Percentiles rank a stretch among this genome's conserved stretches.
These are phyloP conservation scores for Nannochloropsis oceanica DNA, from an alignment of 108 stramenopile genomes.

Conservation along the genomic window DNA sequence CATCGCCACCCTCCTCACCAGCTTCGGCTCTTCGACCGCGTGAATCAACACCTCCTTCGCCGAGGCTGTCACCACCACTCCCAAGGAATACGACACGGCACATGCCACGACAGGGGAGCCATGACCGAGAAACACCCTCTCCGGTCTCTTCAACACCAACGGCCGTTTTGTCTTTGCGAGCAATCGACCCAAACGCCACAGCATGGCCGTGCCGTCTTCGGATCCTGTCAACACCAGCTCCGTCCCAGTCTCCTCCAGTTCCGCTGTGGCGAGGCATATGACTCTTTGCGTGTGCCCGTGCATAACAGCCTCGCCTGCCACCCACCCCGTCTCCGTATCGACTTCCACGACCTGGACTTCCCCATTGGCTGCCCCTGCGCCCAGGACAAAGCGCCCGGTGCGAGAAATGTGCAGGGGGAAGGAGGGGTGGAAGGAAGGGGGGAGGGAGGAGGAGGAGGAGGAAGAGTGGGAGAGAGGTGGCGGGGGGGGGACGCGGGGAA, in stretches of 20 bases:
- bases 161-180: not conserved
- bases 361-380: conserved; percentile 8
- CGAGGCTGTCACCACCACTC: conserved; percentile 6
- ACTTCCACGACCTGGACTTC: conserved; percentile 14
- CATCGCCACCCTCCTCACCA: not conserved
- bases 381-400: conserved; percentile 4
- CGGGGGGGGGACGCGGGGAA: not conserved
- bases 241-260: conserved; percentile 8
- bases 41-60: conserved; percentile 9
- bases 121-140: conserved; percentile 13
- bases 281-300: conserved; percentile 19
- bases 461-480: not conserved
- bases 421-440: not conserved
- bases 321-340: conserved; percentile 5
- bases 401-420: not conserved
- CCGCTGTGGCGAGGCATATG: conserved; percentile 9
- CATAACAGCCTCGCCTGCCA: conserved; percentile 15
- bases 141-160: not conserved
- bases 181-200: conserved; percentile 17
- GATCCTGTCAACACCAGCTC: conserved; percentile 17
- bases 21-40: conserved; percentile 5
- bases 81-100: conserved; percentile 9
- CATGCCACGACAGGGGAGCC: conserved; percentile 6
- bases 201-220: conserved; percentile 16
- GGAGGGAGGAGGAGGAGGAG: not conserved